Base-by-base conservation (phyloP, 768 basidiomycete species). In the Tylopilus sp. region DNA sequence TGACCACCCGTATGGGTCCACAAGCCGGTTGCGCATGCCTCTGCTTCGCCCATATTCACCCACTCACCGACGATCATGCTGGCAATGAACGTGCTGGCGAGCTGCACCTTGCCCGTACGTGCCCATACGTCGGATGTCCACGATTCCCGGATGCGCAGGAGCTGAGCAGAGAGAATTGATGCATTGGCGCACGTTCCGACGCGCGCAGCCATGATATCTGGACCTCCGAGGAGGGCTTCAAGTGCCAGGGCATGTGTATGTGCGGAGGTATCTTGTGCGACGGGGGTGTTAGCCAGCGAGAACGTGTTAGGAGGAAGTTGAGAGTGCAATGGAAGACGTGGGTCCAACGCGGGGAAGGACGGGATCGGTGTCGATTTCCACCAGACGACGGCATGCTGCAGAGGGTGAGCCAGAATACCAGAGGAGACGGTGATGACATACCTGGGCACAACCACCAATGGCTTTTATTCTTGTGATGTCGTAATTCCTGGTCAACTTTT, bases 291-390 rank as follows among this genome's bases (percentile, higher is more conserved):
- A 11, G 85, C 80, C 2, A 91, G 66, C 10, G 86, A 83, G 61
- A 91, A 88, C 0, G 79, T 77, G 21, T 80, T 79, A 0, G 84
- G 71, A 1, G 79, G 76, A 50, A 91, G 84, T 60, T 89, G 88
- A 1, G 79, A 70, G 59, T 86, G 80, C 7, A 91, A 69, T 0
- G 85, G 81, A n/a, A 81, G 67, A 56, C 81, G 79, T 3, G 88
- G 81, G 61, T 90, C 86, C 44, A 91, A 73, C 17, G 82, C 78
- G 21, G 86, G 86, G 47, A 92, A 74, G 8, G 82, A 83, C 13
- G 84, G 82, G 12, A 88, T 78, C 10, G 88, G 79, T 8, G 83
- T 85, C 1, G 86, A 83, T 70, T 88, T 89, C 88, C 89, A 91
- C 87, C 88, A 91, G 36, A 92, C 89, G 18, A 90, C 74, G 3